phyloP scores from a whole-genome alignment of 1,139 yeast species.

The Sugiyamaella neomexicana region DNA sequence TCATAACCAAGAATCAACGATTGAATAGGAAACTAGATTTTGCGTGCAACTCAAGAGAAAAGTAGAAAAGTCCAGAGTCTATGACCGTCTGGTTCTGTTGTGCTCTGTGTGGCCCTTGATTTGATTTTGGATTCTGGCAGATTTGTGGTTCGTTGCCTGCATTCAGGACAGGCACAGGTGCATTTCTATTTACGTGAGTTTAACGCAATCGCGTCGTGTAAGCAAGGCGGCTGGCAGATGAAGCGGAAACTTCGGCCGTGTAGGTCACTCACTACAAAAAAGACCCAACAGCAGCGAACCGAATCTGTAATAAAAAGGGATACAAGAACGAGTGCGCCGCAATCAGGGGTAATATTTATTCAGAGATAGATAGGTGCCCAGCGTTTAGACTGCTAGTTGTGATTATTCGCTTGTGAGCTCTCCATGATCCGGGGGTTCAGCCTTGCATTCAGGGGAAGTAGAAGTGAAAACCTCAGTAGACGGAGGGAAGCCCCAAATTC shows the following conservation, averaged over 20 bases:
- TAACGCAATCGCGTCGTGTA: neutral
- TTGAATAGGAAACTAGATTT: too few species aligned
- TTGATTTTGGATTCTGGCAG: neutral
- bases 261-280: too few species aligned
- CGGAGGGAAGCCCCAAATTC: too few species aligned
- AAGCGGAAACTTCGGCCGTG: too few species aligned
- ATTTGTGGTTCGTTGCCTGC: conserved; percentile 8
- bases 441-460: too few species aligned
- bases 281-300: neutral
- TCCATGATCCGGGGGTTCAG: too few species aligned
- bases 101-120: neutral
- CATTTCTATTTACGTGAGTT: neutral
- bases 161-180: neutral
- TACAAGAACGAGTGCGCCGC: neutral
- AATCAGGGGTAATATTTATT: neutral
- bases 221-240: neutral
- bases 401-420: too few species aligned
- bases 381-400: too few species aligned
- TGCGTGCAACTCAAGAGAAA: too few species aligned
- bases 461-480: neutral
- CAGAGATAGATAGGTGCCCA: too few species aligned
- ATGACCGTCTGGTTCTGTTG: neutral
- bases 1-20: too few species aligned
- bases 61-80: too few species aligned
- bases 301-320: neutral